phyloP scores from a whole-genome alignment of 345 rosid genomes.

The Camelina hispida region DNA sequence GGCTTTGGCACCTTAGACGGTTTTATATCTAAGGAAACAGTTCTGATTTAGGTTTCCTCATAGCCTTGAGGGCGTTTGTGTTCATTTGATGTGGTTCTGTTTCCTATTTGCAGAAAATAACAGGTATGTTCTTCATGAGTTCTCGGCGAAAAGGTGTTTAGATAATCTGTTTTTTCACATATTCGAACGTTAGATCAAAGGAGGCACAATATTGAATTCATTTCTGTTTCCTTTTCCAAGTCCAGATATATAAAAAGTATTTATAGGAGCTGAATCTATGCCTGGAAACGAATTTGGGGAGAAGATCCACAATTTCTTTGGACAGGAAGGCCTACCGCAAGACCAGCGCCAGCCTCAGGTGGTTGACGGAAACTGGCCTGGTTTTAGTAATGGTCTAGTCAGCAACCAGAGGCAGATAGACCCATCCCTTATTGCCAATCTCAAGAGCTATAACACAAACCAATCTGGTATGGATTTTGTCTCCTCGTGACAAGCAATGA shows the following conservation, averaged over 20 bases:
- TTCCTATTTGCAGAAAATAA: constrained; percentile 1
- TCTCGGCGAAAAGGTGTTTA: constrained; percentile 39
- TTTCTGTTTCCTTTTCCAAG: constrained; percentile 34
- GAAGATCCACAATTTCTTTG: constrained; percentile 86
- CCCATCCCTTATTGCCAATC: constrained; percentile 54
- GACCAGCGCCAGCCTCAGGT: constrained; percentile 68
- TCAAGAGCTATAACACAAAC: constrained; percentile 59
- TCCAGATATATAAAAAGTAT: constrained; percentile 42
- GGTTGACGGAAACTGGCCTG: constrained; percentile 69
- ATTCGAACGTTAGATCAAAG: background rate
- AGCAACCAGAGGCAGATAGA: constrained; percentile 72
- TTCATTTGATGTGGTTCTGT: constrained; percentile 1
- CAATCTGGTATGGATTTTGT: constrained; percentile 64
- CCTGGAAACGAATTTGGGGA: constrained; percentile 98
- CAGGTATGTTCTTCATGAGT: too few species aligned
- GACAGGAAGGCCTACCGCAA: constrained; percentile 70
- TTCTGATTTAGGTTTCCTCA: too few species aligned
- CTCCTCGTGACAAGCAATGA: background rate
- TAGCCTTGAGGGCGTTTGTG: too few species aligned
- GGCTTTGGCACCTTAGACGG: constrained; percentile 21
- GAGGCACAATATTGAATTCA: constrained; percentile 31
- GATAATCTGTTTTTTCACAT: constrained; percentile 11
- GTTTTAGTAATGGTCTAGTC: constrained; percentile 58
- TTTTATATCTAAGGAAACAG: constrained; percentile 11
- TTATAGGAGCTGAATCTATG: constrained; percentile 67